Conservation (phyloP, 805 yeast genomes). For the Saccharomycopsis sp. region DNA sequence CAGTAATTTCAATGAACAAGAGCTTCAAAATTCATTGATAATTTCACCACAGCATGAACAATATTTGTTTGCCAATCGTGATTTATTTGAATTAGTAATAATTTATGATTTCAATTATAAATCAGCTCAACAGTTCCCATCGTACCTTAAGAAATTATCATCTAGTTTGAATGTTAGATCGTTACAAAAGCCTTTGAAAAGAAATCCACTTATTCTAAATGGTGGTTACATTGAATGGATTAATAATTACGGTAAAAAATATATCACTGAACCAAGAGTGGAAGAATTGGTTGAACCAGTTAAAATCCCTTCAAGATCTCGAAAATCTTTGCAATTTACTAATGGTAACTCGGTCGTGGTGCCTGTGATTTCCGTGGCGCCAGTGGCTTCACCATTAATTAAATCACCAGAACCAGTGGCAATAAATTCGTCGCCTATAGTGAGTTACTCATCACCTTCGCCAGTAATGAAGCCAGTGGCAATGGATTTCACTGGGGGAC, state of each 20-base stretch:
- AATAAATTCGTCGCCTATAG: neutral
- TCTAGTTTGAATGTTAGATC: conserved; percentile 34
- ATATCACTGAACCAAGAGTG: conserved; percentile 16
- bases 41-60: conserved; percentile 53
- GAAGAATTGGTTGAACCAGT: conserved; percentile 17
- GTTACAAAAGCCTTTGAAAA: conserved; percentile 31
- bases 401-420: neutral
- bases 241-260: conserved; percentile 21
- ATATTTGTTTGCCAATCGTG: conserved; percentile 44
- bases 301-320: conserved; percentile 9
- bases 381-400: neutral
- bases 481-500: conserved; percentile 53
- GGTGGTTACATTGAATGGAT: conserved; percentile 53
- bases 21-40: conserved; percentile 56
- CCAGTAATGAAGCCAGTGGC: neutral
- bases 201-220: conserved; percentile 38
- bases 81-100: conserved; percentile 54
- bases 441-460: neutral
- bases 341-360: neutral
- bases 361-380: neutral
- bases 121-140: conserved; percentile 15
- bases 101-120: conserved; percentile 41
- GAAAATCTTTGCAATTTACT: neutral
- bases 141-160: conserved; percentile 29
- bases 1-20: conserved; percentile 47